Evolutionary conservation across 331 rosid species (phyloP).

Genomic region (Quercus phellos): DNA sequence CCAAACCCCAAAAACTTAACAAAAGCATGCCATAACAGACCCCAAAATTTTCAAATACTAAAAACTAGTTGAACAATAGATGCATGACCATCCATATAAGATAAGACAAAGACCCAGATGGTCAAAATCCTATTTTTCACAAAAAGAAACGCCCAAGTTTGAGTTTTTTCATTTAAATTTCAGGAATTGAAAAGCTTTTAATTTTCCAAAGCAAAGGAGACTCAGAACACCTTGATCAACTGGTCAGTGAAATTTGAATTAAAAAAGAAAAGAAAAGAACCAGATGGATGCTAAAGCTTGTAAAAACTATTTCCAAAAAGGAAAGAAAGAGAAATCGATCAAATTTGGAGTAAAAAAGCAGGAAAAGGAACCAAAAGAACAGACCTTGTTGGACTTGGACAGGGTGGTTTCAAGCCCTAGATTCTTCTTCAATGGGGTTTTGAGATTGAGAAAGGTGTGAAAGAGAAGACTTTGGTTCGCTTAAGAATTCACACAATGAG

Average conservation of each 20-base stretch:
- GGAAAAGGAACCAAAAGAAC: slow-evolving; percentile 41
- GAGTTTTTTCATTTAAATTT: slow-evolving; percentile 20
- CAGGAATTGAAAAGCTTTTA: slow-evolving; percentile 8
- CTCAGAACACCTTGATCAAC: slow-evolving; percentile 30
- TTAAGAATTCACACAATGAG: slow-evolving; percentile 61
- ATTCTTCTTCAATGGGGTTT: slow-evolving; percentile 52
- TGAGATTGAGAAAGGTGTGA: slow-evolving; percentile 66
- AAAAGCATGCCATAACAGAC: slow-evolving; percentile 24
- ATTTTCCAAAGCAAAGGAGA: slow-evolving; percentile 18
- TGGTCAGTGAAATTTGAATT: slow-evolving; percentile 9
- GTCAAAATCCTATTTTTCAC: slow-evolving; percentile 42
- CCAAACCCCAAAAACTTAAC: slow-evolving; percentile 21
- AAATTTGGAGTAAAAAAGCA: slow-evolving; percentile 21
- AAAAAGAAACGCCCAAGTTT: slow-evolving; percentile 24
- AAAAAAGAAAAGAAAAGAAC: neutral
- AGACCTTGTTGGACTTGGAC: slow-evolving; percentile 68
- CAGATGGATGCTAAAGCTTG: slow-evolving; percentile 18
- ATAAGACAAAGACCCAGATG: slow-evolving; percentile 28
- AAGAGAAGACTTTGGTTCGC: slow-evolving; percentile 55
- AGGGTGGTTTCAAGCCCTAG: slow-evolving; percentile 72
- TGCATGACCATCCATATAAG: slow-evolving; percentile 31
- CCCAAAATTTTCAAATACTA: slow-evolving; percentile 8
- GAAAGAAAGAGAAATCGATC: slow-evolving; percentile 21
- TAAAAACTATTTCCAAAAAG: neutral
- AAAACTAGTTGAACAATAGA: slow-evolving; percentile 23